Base-by-base conservation (phyloP, 2,329 filamentous ascomycete species). In the Pyrenochaeta sp. region DNA sequence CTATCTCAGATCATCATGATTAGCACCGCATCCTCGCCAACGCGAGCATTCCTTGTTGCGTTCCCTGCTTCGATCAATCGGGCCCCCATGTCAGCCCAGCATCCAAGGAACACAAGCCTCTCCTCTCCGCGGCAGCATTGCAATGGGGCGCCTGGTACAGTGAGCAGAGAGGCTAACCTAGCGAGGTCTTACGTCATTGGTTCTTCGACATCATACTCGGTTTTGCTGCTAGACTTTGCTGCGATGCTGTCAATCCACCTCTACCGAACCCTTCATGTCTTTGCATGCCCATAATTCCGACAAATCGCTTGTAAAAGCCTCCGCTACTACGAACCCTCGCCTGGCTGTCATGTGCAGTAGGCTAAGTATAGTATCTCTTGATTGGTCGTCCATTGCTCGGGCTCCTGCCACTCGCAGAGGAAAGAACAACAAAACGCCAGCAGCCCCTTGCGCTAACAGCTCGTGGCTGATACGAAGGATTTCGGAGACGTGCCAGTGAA, bases 341-440 rank as follows among this genome's bases (percentile, higher is more conserved):
- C 42, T 54, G 9, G 44, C 36, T 13, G 59, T 64, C n/a, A 34
- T 45, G 3, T 49, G 43, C 13, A 69, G 52, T 3, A 68, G 50
- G 12, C 50, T 36, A 25, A 68, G 40, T 15, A 69, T 65, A 6
- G 53, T 47, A 5, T 52, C 24, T 44, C 56, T 62, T 12, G 58
- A 57, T 12, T 9, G 10, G 3, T 5, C 8, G 19, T 67, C 53
- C 13, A 22, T 47, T 7, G 62, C 65, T 32, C 69, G 61, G 1
- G 69, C 71, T 15, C 71, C 71, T 8, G 68, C 68, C 7, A 73
- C 68, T n/a, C 71, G 58, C 9, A 72, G 45, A 19, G 71, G 71
- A 36, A 72, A 71, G 56, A 73, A 68, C 10, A 72, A 34, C 2
- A 72, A 34, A 1, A 72, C 42, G 2, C 71, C 69, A 9, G 68